These are phyloP conservation scores for Euclidium syriacum DNA, from an alignment of 345 rosid species.

Conservation along the genomic window DNA sequence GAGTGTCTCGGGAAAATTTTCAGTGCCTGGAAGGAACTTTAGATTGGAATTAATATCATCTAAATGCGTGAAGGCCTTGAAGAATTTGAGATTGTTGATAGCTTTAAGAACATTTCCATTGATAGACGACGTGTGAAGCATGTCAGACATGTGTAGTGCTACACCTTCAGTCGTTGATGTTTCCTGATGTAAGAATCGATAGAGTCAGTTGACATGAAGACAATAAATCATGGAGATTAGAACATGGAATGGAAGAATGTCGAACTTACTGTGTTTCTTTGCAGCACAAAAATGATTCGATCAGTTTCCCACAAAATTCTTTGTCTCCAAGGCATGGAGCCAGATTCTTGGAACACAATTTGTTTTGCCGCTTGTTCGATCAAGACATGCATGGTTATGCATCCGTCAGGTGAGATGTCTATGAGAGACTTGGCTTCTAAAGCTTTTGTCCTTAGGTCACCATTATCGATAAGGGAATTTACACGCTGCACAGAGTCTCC, in stretches of 20 bases:
- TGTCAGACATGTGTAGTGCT: slow-evolving; percentile 12
- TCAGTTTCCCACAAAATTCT: slow-evolving; percentile 12
- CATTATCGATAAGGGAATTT: not conserved
- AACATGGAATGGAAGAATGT: no score
- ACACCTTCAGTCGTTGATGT: not conserved
- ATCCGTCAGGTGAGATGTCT: not conserved
- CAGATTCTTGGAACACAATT: slow-evolving; percentile 14
- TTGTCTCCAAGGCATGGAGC: not conserved
- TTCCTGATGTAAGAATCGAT: not conserved
- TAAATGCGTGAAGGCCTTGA: slow-evolving; percentile 9
- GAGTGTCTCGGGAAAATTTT: not conserved
- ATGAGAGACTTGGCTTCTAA: slow-evolving; percentile 19
- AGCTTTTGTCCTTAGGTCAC: not conserved
- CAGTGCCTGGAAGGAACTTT: not conserved
- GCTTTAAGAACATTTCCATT: not conserved
- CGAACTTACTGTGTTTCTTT: slow-evolving; percentile 9
- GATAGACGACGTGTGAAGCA: not conserved
- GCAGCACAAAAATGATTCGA: not conserved
- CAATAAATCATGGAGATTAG: no score
- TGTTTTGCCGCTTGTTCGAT: slow-evolving; percentile 12
- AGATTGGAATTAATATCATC: not conserved
- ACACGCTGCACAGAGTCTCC: not conserved
- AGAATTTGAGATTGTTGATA: slow-evolving; percentile 4
- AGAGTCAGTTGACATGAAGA: not conserved
- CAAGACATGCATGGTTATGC: slow-evolving; percentile 15